A percentile compares a stretch with the other conserved stretches of the same genome.
Conservation (phyloP, 164 flowering plant species). For the Chimonanthus salicifolius region DNA sequence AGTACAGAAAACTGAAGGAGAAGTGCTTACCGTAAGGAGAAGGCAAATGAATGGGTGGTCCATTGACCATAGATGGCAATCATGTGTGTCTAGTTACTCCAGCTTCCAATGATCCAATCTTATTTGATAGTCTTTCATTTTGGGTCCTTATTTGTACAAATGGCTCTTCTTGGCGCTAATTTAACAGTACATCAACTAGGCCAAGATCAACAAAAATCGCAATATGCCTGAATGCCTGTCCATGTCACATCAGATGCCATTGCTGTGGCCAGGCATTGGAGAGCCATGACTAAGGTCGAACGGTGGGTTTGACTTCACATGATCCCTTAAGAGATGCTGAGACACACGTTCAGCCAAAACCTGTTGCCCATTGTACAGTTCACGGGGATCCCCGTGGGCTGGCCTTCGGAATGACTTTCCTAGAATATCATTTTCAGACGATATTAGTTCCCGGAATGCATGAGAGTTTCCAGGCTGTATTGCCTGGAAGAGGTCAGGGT, state of each 20-base stretch:
- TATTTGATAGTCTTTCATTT: slow-evolving; percentile 20
- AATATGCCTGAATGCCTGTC: slow-evolving; percentile 3
- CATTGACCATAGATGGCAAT: not conserved
- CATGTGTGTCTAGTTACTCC: slow-evolving; percentile 10
- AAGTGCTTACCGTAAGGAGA: not conserved
- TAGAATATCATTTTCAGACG: slow-evolving; percentile 39
- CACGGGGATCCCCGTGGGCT: slow-evolving; percentile 25
- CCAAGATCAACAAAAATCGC: slow-evolving; percentile 7
- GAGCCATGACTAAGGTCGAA: slow-evolving; percentile 49
- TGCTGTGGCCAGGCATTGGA: slow-evolving; percentile 33
- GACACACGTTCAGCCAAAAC: slow-evolving; percentile 73
- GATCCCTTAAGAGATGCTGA: slow-evolving; percentile 66
- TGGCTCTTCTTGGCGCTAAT: slow-evolving; percentile 19
- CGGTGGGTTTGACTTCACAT: slow-evolving; percentile 39
- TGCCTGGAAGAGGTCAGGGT: slow-evolving; percentile 53
- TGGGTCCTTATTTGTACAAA: slow-evolving; percentile 28
- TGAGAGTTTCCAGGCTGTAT: slow-evolving; percentile 48
- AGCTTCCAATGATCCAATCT: slow-evolving; percentile 18
- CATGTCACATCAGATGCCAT: slow-evolving; percentile 27
- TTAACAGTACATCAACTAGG: slow-evolving; percentile 2
- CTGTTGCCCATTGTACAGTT: slow-evolving; percentile 53
- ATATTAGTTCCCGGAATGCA: slow-evolving; percentile 40
- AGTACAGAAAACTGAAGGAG: not conserved
- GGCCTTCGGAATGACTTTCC: slow-evolving; percentile 49
- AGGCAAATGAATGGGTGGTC: not conserved